Evolutionary conservation across 352 stramenopile genomes (phyloP), one percentile per base, ranked within the genome.

Genomic region (Globisporangium solare): DNA sequence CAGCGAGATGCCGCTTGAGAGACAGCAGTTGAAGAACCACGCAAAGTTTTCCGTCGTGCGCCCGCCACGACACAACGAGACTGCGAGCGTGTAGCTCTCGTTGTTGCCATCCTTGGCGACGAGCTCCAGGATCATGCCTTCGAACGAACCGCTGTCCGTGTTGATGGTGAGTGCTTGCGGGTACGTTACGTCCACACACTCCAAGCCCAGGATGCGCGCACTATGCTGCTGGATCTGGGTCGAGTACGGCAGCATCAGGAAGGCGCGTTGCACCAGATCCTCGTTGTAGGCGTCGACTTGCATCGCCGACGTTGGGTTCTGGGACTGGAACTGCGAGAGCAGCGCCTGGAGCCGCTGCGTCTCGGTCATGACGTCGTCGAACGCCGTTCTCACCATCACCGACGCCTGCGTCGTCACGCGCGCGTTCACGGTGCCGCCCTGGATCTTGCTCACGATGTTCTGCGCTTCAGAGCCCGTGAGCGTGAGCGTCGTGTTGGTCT

Each of bases 51-150:
- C 64, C 20, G 63, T 47, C 0, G 52, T 76, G 13, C 62, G 68
- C 13, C 58, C 66, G 8, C 70, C 59, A 35, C 27, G 27, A 46
- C 71, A 83, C 17, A 83, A 51, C 41, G 66, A 68, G 24, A 80
- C 51, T 0, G 66, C 71, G 24, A 83, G 50, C 6, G 64, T 63
- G n/a, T 61, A 72, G 42, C 60, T 62, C 32, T 71, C 64, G 47
- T 81, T 73, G 55, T 83, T 77, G 27, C 74, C 74, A 57, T 83
- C 64, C 45, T 72, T 72, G 22, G 67, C 71, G 42, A 73, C 56
- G 10, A 83, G 64, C 53, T 77, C 66, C 3, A 77, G 43, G 31
- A 68, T 73, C 11, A 37, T 56, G 18, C 67, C 66, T 22, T 65
- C 58, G 45, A 35, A 35, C 27, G 27, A 10, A 35, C 5, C 27